phyloP scores from a whole-genome alignment of 495 filamentous ascomycete genomes.

The Aspergillus wentii region DNA sequence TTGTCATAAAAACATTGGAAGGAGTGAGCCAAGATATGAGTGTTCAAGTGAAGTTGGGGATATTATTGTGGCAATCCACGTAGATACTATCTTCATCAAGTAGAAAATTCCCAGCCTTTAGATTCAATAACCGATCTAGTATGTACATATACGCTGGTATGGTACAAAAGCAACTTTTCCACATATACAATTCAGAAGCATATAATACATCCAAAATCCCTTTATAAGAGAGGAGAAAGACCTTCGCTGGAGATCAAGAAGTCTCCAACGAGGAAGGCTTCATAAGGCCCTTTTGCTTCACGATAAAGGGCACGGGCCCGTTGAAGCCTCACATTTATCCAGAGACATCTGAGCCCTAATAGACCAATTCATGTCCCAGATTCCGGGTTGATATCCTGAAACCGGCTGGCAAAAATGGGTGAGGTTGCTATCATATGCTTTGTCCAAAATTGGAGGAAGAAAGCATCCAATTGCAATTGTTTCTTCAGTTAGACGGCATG shows the following conservation, averaged over 20 bases:
- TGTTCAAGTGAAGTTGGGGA: no score
- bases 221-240: not conserved
- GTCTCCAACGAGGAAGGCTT: not conserved
- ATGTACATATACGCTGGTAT: constrained; percentile 6
- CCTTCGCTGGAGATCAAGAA: not conserved
- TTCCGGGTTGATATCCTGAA: no score
- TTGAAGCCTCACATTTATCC: no score
- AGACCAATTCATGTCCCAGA: no score
- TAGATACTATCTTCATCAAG: not conserved
- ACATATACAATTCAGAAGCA: not conserved
- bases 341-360: no score
- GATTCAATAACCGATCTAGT: not conserved
- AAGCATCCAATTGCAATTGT: not conserved
- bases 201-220: not conserved
- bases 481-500: constrained; percentile 19
- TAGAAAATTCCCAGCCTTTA: not conserved
- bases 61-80: not conserved
- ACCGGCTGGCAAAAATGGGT: no score
- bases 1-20: no score
- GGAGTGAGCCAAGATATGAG: no score
- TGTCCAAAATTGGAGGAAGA: no score
- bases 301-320: no score
- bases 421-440: no score
- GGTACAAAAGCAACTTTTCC: constrained; percentile 1
- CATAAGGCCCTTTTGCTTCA: no score